Base-by-base conservation (phyloP, 495 filamentous ascomycete genomes). In the Penicillium atrosanguineum region DNA sequence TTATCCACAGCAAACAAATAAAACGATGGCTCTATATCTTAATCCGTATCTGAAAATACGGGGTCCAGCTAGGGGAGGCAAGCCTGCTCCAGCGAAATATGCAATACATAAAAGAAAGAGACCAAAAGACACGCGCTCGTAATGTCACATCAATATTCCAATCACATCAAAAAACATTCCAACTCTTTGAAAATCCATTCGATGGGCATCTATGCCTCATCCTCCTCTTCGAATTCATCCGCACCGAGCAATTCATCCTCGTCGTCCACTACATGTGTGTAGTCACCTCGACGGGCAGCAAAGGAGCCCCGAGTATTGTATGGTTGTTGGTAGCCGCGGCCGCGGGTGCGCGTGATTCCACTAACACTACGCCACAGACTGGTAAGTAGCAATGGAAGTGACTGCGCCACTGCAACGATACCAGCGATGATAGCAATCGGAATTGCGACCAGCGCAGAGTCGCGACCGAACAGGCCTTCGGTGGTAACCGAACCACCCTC, bases 161-260 rank as follows among this genome's bases (percentile, higher is more conserved):
- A 56, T 50, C 34, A 59, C 34, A 46, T 44, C 21, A 23, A 7
- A 45, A 31, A 37, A 46, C 55, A 54, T 37, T 15, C 15, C 41
- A 43, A 25, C 4, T 41, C 2, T n/a, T 11, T 7, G 11, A 37
- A 40, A 12, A 4, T 34, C 12, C 31, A 34, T 14, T 34, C 23
- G 23, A 23, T 11, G 31, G 31, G 31, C 31, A 34, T 34, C 38
- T 72, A 88, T 44, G 84, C 81, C 54, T 96, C 92, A 63, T 97
- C 94, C 44, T 95, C 94, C 53, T 94, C 95, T 46, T 95, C 94
- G 52, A 89, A 88, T 3, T 93, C 92, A 53, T 95, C 94, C 53
- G 90, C 89, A 1, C 93, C 93, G 21, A 97, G 75, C 63, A 97
- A 71, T 72, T 96, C 91, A 51, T 93, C 93, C 71, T 96, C 94